Base-by-base conservation (phyloP, 805 yeast species). In the Saccharomyces eubayanus region DNA sequence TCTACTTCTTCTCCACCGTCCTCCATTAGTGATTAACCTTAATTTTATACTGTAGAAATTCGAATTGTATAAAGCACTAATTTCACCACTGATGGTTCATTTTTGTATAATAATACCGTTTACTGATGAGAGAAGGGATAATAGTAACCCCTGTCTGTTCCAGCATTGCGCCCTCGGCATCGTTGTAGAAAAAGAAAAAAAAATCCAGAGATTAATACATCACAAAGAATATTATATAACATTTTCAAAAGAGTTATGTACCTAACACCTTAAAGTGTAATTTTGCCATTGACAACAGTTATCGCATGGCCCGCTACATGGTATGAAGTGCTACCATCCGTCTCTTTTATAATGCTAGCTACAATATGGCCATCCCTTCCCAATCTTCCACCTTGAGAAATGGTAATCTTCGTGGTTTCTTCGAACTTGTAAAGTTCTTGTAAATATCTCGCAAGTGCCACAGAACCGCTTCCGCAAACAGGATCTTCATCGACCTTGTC, bases 381-480 rank as follows among this genome's bases (percentile, higher is more conserved):
- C 9, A 77, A 48, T 43, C 66, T 66, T 24, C 73, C 64, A 45
- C 79, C 79, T 59, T 76, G 78, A 16, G 65, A 64, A 43, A 74
- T 64, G 10, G 49, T 31, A 24, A 73, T 53, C 0, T 46, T 41
- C 1, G 61, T 59, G 1, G 64, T 55, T 12, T 54, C 57, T 27
- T 54, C 52, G 52, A 59, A 60, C 2, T 60, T 59, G 30, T 64
- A 52, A 1, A 56, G 31, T 2, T 62, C 63, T 47, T 71, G 65
- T 46, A 72, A 48, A 27, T 64, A 59, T 31, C 67, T 62, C 14
- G 63, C 65, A 31, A 69, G 60, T 0, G 75, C 68, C 12, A 66
- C 67, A 1, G 74, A 69, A n/a, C 83, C 83, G 55, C 77, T 72
- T 2, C 83, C 83, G 62, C 83, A 79, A 8, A 77, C 83, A 1